Percentiles rank a stretch among this genome's conserved stretches.
phyloP scores from a whole-genome alignment of 169 alveolate species.

The Plasmodium yoelii region DNA sequence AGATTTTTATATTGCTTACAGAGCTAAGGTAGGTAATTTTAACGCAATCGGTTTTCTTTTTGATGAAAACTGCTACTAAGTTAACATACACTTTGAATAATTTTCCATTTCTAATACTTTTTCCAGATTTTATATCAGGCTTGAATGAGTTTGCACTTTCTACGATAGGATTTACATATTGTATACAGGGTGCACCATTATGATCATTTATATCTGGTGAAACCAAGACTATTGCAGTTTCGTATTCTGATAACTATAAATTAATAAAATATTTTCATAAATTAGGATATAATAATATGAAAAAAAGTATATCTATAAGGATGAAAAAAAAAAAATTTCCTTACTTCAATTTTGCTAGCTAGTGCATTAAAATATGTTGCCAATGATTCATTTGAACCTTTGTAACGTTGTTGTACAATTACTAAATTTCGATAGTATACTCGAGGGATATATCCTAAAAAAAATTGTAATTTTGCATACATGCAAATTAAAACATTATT shows the following conservation, averaged over 20 bases:
- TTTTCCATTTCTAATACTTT: neutral
- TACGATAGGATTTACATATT: slow-evolving; percentile 27
- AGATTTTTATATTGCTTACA: slow-evolving; percentile 18
- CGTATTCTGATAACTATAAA: slow-evolving; percentile 18
- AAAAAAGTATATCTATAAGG: neutral
- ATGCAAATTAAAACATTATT: neutral
- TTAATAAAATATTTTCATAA: neutral
- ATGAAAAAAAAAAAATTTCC: slow-evolving; percentile 1
- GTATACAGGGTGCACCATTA: slow-evolving; percentile 2
- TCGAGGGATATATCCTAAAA: slow-evolving; percentile 32
- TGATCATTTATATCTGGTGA: slow-evolving; percentile 51
- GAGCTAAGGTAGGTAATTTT: slow-evolving; percentile 50
- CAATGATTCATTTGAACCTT: slow-evolving; percentile 22
- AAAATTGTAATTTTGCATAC: neutral
- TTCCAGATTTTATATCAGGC: slow-evolving; percentile 44
- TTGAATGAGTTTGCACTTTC: slow-evolving; percentile 26
- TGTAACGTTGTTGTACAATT: slow-evolving; percentile 50
- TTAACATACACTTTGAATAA: slow-evolving; percentile 23
- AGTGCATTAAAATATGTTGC: slow-evolving; percentile 45
- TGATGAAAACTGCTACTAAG: slow-evolving; percentile 36
- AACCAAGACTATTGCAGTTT: slow-evolving; percentile 27
- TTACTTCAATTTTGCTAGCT: slow-evolving; percentile 39
- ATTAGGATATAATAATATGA: neutral
- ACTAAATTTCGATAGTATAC: slow-evolving; percentile 35
- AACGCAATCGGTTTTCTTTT: slow-evolving; percentile 8